phyloP scores from a whole-genome alignment of 176 grass and related monocot species.

The Juncus inflexus region DNA sequence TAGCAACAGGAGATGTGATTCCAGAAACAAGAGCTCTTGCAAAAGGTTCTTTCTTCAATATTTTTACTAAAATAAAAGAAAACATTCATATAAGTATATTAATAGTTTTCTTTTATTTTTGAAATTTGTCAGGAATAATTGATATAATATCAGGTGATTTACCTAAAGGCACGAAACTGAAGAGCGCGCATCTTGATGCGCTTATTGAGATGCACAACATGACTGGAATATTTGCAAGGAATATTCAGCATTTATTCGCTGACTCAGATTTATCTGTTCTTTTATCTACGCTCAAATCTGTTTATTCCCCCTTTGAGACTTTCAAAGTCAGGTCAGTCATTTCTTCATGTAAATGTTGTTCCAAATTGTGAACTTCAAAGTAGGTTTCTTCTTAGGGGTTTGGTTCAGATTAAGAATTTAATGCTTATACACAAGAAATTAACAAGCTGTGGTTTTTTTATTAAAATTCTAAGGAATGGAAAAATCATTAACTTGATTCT shows the following conservation, averaged over 20 bases:
- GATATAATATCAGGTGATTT: slow-evolving; percentile 92
- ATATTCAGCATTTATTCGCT: slow-evolving; percentile 91
- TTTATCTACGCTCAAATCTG: slow-evolving; percentile 76
- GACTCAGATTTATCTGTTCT: slow-evolving; percentile 75
- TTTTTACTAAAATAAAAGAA: background rate
- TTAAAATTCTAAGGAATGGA: too few relatives aligned
- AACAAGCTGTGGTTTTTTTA: too few relatives aligned
- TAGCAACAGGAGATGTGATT: slow-evolving; percentile 94
- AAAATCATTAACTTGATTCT: too few relatives aligned
- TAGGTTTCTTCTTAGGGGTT: too few relatives aligned
- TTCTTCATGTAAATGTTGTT: background rate
- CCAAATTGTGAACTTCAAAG: too few relatives aligned
- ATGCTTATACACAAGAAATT: too few relatives aligned
- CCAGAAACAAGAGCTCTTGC: slow-evolving; percentile 86
- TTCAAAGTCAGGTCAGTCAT: slow-evolving; percentile 78
- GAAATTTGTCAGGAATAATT: slow-evolving; percentile 65
- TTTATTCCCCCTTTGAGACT: slow-evolving; percentile 94
- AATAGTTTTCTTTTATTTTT: slow-evolving; percentile 11
- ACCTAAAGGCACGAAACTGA: slow-evolving; percentile 87
- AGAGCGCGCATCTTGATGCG: slow-evolving; percentile 79
- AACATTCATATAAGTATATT: slow-evolving; percentile 1
- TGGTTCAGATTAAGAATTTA: too few relatives aligned
- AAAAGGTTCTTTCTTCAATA: slow-evolving; percentile 62
- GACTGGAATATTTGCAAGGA: slow-evolving; percentile 84
- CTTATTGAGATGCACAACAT: slow-evolving; percentile 96